phyloP scores from a whole-genome alignment of 2,329 filamentous ascomycete genomes.

The Nannizzia gypsea region DNA sequence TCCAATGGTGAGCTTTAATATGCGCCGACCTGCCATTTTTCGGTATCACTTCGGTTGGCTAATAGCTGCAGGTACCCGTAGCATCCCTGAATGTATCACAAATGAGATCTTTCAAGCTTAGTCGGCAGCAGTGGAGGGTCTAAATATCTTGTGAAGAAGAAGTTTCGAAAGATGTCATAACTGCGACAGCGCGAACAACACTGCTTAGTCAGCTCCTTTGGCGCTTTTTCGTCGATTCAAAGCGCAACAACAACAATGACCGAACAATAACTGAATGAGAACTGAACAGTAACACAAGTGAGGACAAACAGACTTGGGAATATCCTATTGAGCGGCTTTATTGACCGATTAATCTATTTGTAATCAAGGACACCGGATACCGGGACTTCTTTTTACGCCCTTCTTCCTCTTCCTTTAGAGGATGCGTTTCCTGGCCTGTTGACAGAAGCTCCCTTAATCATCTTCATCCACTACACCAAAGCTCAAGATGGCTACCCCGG shows the following conservation, averaged over 20 bases:
- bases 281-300: neutral
- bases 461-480: neutral
- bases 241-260: neutral
- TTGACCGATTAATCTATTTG: neutral
- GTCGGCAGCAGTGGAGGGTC: neutral
- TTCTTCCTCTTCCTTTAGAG: neutral
- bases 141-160: neutral
- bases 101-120: neutral
- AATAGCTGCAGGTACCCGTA: neutral
- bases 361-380: neutral
- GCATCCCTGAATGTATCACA: neutral
- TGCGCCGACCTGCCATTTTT: conserved; percentile 28
- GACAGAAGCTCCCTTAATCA: neutral
- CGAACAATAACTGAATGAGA: no score
- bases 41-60: neutral
- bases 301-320: neutral
- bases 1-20: conserved; percentile 33
- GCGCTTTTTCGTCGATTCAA: neutral
- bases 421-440: neutral
- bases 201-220: neutral
- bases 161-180: neutral
- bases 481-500: conserved; percentile 19
- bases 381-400: neutral
- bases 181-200: neutral
- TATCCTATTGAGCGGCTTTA: neutral